Evolutionary conservation across 2,329 filamentous ascomycete genomes (phyloP), one percentile per base, ranked within the genome.

Genomic region (Aschersonia sp.): DNA sequence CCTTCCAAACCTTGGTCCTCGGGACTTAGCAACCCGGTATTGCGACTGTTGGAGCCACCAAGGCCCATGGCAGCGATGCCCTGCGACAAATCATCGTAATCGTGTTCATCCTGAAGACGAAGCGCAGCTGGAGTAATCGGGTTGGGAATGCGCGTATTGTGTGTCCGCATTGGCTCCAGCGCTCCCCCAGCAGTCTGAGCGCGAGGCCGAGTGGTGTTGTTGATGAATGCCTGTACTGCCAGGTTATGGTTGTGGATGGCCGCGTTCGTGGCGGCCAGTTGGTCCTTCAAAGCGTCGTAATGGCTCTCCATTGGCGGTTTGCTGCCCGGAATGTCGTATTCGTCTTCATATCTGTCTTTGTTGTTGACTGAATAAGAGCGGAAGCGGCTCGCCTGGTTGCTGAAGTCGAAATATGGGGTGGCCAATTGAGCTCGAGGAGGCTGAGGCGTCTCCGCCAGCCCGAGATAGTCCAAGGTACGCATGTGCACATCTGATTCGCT

Each of bases 301-400:
- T 78, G 72, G 51, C 60, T 72, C 50, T 80, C 75, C 43, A 77
- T 66, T 28, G 66, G 65, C 47, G 77, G 31, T 9, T 45, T 42
- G 7, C 43, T 60, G 50, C 68, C 61, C 29, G 73, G 73, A 28
- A 62, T 58, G 40, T 75, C 81, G 51, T 85, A 87, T 51, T 89
- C 84, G 30, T 89, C 84, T 47, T 94, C 89, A 58, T 97, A 97
- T 64, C 92, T 94, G 63, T 97, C 91, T 66, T 94, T 96, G 48
- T 94, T 94, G 65, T 98, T 98, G 54, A 98, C 92, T 1, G 92
- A 98, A 65, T 96, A 97, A 2, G 92, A 98, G 44, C 92, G 82
- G 72, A 97, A 94, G 47, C 92, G 81, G 63, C 85, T 97, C 43
- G 83, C 75, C 56, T 85, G 85, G 61, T 82, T 84, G 54, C 87